Evolutionary conservation across 2,329 filamentous ascomycete genomes (phyloP).

Genomic region (Fusarium cyanostomum): DNA sequence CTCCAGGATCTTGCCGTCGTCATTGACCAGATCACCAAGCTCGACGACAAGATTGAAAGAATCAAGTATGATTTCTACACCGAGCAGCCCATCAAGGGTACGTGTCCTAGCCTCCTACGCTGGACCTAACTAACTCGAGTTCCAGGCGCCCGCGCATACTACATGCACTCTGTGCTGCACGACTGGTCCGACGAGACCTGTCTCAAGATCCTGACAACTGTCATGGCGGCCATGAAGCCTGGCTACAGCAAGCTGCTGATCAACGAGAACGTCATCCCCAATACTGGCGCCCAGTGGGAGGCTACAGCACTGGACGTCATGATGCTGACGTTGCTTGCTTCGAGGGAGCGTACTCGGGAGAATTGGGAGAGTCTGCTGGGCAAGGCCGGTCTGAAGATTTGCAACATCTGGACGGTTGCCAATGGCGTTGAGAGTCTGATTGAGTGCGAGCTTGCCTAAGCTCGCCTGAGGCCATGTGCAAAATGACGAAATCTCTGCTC

Average conservation of each 20-base stretch:
- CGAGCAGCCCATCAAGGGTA: constrained; percentile 56
- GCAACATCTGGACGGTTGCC: constrained; percentile 46
- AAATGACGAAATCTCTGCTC: too few relatives aligned
- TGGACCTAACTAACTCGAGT: not conserved
- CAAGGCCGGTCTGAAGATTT: constrained; percentile 48
- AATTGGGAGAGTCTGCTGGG: constrained; percentile 49
- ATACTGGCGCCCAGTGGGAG: constrained; percentile 48
- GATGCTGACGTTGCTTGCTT: constrained; percentile 46
- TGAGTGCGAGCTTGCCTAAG: constrained; percentile 46
- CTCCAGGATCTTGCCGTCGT: constrained; percentile 59
- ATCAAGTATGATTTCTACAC: constrained; percentile 59
- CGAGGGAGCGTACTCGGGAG: constrained; percentile 48
- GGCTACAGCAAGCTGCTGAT: constrained; percentile 51
- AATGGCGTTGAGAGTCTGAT: constrained; percentile 52
- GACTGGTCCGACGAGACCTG: constrained; percentile 53
- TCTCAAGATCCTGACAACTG: constrained; percentile 43
- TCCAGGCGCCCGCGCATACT: constrained; percentile 52
- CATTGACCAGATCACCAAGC: constrained; percentile 45
- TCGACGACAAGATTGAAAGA: constrained; percentile 44
- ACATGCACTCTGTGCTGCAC: constrained; percentile 54
- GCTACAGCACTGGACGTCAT: constrained; percentile 51
- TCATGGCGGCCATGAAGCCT: constrained; percentile 50
- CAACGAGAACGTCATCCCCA: constrained; percentile 51
- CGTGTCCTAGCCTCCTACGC: not conserved
- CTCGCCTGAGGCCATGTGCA: too few relatives aligned